These are phyloP conservation scores for Daedalea quercina DNA, from an alignment of 768 basidiomycete species.

Conservation along the genomic window DNA sequence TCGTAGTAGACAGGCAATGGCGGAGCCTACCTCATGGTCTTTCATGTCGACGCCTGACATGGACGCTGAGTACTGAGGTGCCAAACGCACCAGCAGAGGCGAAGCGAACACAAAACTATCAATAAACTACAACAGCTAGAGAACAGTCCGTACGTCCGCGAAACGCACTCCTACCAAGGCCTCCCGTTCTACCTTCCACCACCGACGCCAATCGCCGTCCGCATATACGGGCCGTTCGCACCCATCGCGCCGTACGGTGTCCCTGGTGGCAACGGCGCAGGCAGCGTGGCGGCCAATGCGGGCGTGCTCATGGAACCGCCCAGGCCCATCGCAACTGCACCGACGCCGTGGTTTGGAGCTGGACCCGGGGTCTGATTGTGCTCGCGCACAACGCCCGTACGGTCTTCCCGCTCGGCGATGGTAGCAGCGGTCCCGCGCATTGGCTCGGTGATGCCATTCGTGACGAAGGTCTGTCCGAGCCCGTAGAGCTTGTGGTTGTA, in stretches of 20 bases:
- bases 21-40: too few relatives aligned
- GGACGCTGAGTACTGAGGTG: background rate
- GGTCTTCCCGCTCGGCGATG: conserved; percentile 77
- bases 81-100: background rate
- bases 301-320: conserved; percentile 20
- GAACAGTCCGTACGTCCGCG: background rate
- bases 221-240: conserved; percentile 56
- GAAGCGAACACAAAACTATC: background rate
- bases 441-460: conserved; percentile 61
- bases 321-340: background rate
- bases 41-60: too few relatives aligned
- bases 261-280: conserved; percentile 37
- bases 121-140: conserved; percentile 1
- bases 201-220: conserved; percentile 41
- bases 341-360: conserved; percentile 34
- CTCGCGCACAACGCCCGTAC: conserved; percentile 37
- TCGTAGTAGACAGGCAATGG: too few relatives aligned
- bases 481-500: conserved; percentile 83
- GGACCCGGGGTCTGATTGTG: conserved; percentile 54
- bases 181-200: conserved; percentile 9
- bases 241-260: conserved; percentile 56
- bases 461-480: conserved; percentile 71
- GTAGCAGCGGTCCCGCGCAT: conserved; percentile 63
- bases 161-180: background rate
- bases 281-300: conserved; percentile 32